A percentile compares a stretch with the other conserved stretches of the same genome.
Evolutionary conservation across 148 eudicot species (phyloP).

Genomic region (Silene uniflora): DNA sequence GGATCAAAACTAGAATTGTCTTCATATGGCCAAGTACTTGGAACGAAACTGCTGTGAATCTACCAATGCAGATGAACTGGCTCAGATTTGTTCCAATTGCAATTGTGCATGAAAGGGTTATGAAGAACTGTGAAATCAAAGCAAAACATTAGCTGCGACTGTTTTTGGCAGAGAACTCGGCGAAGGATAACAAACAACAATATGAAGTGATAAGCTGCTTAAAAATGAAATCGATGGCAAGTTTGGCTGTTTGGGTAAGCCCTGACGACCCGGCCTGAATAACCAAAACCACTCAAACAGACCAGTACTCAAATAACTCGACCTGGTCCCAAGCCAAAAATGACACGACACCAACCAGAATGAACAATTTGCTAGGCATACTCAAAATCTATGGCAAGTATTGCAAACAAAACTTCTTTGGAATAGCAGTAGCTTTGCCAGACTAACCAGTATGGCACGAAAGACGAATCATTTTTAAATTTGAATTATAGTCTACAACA

Average conservation of each 20-base stretch:
- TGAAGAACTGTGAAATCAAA: conserved; percentile 45
- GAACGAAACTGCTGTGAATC: conserved; percentile 85
- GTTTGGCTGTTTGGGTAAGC: background rate
- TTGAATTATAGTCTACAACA: too few relatives aligned
- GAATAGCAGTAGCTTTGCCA: too few relatives aligned
- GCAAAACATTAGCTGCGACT: background rate
- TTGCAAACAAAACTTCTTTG: too few relatives aligned
- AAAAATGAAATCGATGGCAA: background rate
- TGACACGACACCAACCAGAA: too few relatives aligned
- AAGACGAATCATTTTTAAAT: background rate
- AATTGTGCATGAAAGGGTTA: conserved; percentile 67
- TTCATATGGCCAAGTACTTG: conserved; percentile 93
- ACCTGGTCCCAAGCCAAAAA: too few relatives aligned
- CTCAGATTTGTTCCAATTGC: conserved; percentile 88
- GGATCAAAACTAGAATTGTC: conserved; percentile 79
- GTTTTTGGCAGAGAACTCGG: background rate
- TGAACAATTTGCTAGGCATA: too few relatives aligned
- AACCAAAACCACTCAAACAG: too few relatives aligned
- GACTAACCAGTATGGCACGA: background rate
- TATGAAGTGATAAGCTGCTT: background rate
- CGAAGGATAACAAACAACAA: background rate
- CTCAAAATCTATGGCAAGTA: too few relatives aligned
- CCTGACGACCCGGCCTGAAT: too few relatives aligned
- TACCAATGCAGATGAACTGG: conserved; percentile 88
- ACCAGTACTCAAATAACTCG: too few relatives aligned